Evolutionary conservation across 768 basidiomycete genomes (phyloP), one percentile per base, ranked within the genome.

Genomic region (Amanita exitialis): DNA sequence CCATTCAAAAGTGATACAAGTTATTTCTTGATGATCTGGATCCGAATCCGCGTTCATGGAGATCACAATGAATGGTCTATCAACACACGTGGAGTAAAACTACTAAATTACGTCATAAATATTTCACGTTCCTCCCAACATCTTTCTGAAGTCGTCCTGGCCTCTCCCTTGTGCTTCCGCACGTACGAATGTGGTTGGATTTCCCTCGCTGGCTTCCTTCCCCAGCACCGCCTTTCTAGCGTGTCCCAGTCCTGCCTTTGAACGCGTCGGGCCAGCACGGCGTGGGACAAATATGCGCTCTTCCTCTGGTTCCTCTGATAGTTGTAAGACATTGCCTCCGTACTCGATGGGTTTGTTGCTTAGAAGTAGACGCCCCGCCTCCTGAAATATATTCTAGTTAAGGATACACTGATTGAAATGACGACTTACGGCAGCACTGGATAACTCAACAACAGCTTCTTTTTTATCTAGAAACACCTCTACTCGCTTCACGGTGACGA

Each of bases 61-160:
- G 25, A 23, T 21, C 8, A 23, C 12, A 37, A 37, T 32, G 32
- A 13, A 13, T 28, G 27, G 27, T 28, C 4, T 32, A 32, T 41
- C 20, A 41, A 41, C 44, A 16, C n/a, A n/a, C n/a, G 15, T 32
- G 28, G 20, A 15, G 16, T 21, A 7, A 15, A 16, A 18, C 27
- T 23, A 15, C 21, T 18, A 28, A 27, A 13, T 32, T 43, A 47
- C 27, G 54, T 39, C 28, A 43, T 32, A 13, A 2, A 13, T 32
- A 30, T 32, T 32, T 23, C 42, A 48, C 28, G 50, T 45, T 6
- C 55, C 57, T 52, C 69, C 69, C 28, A 94, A 63, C 83, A 94
- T 84, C 60, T 83, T 89, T 52, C 92, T 72, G 64, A 95, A 95
- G 58, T 89, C 89, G 57, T 91, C 83, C 62, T 93, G 91, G 1